Conservation (phyloP, 2,329 filamentous ascomycete species). For the Stachybotrys chlorohalonatus region DNA sequence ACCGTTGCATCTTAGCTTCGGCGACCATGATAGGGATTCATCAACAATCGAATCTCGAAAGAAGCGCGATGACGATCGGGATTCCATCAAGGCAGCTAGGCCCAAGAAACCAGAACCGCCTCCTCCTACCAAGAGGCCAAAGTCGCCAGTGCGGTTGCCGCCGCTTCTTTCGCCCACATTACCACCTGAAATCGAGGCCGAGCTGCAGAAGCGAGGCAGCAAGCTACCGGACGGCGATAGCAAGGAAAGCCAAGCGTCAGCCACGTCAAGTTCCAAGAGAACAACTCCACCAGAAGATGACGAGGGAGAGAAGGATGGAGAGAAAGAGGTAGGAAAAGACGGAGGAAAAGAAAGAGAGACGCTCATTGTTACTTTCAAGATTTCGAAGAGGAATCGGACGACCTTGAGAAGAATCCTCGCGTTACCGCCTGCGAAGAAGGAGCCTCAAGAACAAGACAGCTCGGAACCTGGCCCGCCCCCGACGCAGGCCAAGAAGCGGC, state of each 20-base stretch:
- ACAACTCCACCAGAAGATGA: constrained; percentile 1
- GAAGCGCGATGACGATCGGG: constrained; percentile 20
- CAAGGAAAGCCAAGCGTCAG: constrained; percentile 4
- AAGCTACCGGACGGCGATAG: constrained; percentile 10
- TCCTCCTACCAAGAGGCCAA: constrained; percentile 27
- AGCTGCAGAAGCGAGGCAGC: constrained; percentile 22
- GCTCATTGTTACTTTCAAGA: constrained; percentile 36
- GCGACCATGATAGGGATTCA: constrained; percentile 24
- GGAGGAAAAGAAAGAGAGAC: constrained; percentile 11
- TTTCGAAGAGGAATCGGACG: constrained; percentile 37
- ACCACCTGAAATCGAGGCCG: constrained; percentile 39
- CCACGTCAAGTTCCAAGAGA: not conserved
- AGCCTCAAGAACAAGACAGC: constrained; percentile 17
- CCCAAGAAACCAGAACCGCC: constrained; percentile 17
- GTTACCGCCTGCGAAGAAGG: constrained; percentile 19
- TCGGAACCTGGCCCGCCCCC: constrained; percentile 25
- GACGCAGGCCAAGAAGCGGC: constrained; percentile 38
- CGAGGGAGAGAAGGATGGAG: constrained; percentile 10
- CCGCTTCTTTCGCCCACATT: constrained; percentile 47
- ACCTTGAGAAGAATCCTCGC: constrained; percentile 37
- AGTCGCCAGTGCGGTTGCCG: constrained; percentile 30
- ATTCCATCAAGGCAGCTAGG: constrained; percentile 18
- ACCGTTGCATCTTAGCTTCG: constrained; percentile 38
- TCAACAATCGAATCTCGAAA: constrained; percentile 21
- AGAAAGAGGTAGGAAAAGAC: constrained; percentile 11